Conservation (phyloP, 306 rosid species). For the Cyamopsis tetragonoloba region DNA sequence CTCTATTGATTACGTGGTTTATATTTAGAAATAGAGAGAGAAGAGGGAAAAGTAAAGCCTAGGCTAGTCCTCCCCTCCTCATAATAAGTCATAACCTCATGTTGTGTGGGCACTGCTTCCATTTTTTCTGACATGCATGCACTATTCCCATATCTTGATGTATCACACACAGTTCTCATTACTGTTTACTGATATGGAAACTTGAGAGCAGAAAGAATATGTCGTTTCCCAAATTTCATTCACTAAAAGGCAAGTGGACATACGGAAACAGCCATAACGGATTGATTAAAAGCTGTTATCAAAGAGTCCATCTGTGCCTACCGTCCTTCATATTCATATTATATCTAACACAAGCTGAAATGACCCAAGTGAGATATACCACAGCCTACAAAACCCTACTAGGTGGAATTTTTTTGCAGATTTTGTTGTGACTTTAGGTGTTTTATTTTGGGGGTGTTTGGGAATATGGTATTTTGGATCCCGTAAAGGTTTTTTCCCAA, state of each 20-base stretch:
- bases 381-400: neutral
- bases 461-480: too few species aligned
- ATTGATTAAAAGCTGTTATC: neutral
- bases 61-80: neutral
- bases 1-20: too few species aligned
- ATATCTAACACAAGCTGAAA: neutral
- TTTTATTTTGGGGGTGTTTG: neutral
- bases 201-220: neutral
- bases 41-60: neutral
- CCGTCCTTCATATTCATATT: too few species aligned
- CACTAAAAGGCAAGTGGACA: constrained; percentile 17
- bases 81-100: neutral
- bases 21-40: neutral
- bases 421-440: neutral
- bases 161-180: constrained; percentile 1
- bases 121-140: constrained; percentile 2
- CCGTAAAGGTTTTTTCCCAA: too few species aligned
- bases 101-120: neutral
- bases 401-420: neutral
- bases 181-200: constrained; percentile 24
- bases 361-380: neutral
- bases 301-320: too few species aligned
- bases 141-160: neutral
- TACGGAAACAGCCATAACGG: constrained; percentile 25
- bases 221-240: neutral